Conservation (phyloP, 2,329 filamentous ascomycete species). For the Ciborinia camelliae region DNA sequence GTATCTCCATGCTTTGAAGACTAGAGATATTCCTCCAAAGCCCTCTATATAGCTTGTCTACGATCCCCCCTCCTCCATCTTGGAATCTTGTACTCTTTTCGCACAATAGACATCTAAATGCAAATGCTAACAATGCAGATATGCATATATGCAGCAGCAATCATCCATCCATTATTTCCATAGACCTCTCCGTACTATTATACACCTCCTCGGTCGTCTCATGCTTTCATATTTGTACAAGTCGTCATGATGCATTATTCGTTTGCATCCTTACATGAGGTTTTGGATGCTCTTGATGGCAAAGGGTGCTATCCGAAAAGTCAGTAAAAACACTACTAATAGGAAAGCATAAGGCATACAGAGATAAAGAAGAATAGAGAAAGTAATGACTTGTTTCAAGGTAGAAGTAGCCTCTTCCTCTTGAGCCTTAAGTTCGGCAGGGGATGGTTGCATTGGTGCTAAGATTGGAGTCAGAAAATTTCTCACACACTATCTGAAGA, state of each 20-base stretch:
- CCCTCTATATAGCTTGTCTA: not conserved
- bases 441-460: slow-evolving; percentile 64
- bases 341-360: slow-evolving; percentile 52
- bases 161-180: not conserved
- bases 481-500: slow-evolving; percentile 11
- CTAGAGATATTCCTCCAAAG: not conserved
- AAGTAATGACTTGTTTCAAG: slow-evolving; percentile 63
- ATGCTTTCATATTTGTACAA: slow-evolving; percentile 18
- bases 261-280: slow-evolving; percentile 42
- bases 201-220: not conserved
- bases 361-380: slow-evolving; percentile 68
- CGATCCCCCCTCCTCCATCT: not conserved
- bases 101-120: not conserved
- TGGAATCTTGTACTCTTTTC: not conserved
- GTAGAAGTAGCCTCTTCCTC: slow-evolving; percentile 66
- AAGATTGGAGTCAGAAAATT: slow-evolving; percentile 2
- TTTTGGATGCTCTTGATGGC: slow-evolving; percentile 52
- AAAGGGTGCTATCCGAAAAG: slow-evolving; percentile 47
- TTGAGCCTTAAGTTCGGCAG: slow-evolving; percentile 66
- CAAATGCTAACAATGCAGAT: not conserved
- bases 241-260: slow-evolving; percentile 5
- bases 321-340: slow-evolving; percentile 13
- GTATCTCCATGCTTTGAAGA: not conserved
- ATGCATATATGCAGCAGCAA: not conserved
- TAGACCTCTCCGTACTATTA: not conserved